Percentiles rank a stretch among this genome's conserved stretches.
These are phyloP conservation scores for Hypoxylon trugodes DNA, from an alignment of 495 filamentous ascomycete species.

Conservation along the genomic window DNA sequence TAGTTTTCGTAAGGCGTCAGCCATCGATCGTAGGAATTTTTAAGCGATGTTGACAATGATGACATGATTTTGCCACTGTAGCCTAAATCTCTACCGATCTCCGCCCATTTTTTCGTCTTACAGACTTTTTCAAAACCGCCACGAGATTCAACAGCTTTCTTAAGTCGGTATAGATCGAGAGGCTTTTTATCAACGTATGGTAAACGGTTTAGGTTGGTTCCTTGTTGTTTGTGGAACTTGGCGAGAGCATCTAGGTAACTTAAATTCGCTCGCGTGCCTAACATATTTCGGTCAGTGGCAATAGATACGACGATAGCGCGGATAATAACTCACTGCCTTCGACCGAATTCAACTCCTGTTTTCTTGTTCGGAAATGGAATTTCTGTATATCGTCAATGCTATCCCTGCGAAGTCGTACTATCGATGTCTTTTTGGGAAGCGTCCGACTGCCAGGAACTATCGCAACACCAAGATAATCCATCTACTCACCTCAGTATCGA, in stretches of 20 bases:
- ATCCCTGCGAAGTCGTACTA: neutral
- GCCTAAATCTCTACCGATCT: constrained; percentile 94
- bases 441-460: neutral
- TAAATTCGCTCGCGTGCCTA: constrained; percentile 92
- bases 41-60: constrained; percentile 96
- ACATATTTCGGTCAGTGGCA: constrained; percentile 19
- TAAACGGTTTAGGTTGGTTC: constrained; percentile 90
- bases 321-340: constrained; percentile 85
- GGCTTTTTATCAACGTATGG: constrained; percentile 98
- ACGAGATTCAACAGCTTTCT: constrained; percentile 92
- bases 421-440: neutral
- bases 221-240: constrained; percentile 97
- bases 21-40: constrained; percentile 97
- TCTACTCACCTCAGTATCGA: constrained; percentile 89
- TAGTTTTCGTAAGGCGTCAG: constrained; percentile 97
- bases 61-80: constrained; percentile 99
- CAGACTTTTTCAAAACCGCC: constrained; percentile 96
- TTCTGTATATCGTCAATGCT: constrained; percentile 62
- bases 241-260: constrained; percentile 94
- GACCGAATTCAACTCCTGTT: constrained; percentile 97
- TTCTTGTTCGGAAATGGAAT: constrained; percentile 96
- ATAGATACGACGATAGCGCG: constrained; percentile 34
- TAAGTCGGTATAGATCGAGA: constrained; percentile 92
- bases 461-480: neutral
- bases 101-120: constrained; percentile 98